Percentiles rank a stretch among this genome's conserved stretches.
phyloP scores from a whole-genome alignment of 805 yeast species.

The Torulaspora microellipsoides region DNA sequence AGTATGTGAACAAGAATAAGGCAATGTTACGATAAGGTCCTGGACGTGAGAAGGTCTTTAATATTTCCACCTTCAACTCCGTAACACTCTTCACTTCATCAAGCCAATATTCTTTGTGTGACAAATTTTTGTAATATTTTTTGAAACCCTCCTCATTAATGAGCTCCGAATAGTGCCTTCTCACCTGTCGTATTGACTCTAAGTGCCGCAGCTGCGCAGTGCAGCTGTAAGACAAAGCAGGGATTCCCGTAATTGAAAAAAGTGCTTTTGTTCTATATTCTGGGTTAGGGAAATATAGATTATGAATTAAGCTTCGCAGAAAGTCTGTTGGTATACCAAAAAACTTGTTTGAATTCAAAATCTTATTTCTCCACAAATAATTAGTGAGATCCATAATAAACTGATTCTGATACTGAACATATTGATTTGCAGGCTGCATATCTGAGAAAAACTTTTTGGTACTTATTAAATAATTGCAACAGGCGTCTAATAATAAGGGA shows the following conservation, averaged over 20 bases:
- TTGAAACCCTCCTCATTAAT: conserved; percentile 25
- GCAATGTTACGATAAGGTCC: conserved; percentile 47
- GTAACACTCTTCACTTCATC: conserved; percentile 33
- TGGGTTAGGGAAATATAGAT: conserved; percentile 12
- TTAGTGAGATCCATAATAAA: conserved; percentile 29
- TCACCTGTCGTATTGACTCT: conserved; percentile 8
- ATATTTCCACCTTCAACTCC: conserved; percentile 42
- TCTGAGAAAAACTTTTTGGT: conserved; percentile 14
- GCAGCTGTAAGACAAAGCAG: conserved; percentile 23
- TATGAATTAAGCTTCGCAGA: conserved; percentile 14
- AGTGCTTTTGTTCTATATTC: conserved; percentile 12
- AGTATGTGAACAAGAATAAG: conserved; percentile 48
- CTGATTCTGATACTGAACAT: conserved; percentile 23
- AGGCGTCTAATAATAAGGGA: conserved; percentile 21
- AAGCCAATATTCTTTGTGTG: conserved; percentile 13
- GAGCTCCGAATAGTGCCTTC: conserved; percentile 5
- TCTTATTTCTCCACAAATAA: conserved; percentile 31
- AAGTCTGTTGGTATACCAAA: conserved; percentile 25
- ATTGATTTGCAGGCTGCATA: conserved; percentile 12
- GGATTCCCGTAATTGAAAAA: conserved; percentile 24
- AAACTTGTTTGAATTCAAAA: conserved; percentile 14
- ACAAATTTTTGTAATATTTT: conserved; percentile 8
- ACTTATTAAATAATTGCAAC: conserved; percentile 22
- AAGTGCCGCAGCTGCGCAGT: conserved; percentile 8
- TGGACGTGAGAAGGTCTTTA: conserved; percentile 35